Evolutionary conservation across 2,329 filamentous ascomycete genomes (phyloP).

Genomic region (Sarocladium strictum): DNA sequence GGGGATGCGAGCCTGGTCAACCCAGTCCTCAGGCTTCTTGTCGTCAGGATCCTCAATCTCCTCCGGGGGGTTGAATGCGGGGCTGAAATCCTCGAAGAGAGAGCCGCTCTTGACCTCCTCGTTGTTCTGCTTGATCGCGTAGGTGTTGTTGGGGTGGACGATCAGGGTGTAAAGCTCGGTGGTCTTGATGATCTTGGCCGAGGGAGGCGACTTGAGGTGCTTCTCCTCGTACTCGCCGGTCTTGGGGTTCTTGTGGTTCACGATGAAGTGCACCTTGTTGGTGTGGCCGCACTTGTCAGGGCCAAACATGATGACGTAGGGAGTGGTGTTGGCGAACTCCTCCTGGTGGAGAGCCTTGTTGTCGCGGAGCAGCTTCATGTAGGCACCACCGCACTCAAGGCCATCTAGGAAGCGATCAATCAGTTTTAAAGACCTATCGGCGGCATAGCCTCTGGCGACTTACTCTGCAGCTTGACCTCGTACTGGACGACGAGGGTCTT

Average conservation of each 20-base stretch:
- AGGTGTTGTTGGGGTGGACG: conserved; percentile 94
- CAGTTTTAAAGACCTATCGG: neutral
- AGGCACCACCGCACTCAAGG: conserved; percentile 95
- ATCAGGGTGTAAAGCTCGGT: conserved; percentile 94
- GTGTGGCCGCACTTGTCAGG: conserved; percentile 98
- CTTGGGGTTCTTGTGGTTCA: conserved; percentile 99
- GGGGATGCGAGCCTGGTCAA: conserved; percentile 84
- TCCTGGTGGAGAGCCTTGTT: conserved; percentile 95
- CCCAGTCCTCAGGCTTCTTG: conserved; percentile 91
- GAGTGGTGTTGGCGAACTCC: conserved; percentile 95
- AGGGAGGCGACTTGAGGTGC: conserved; percentile 80
- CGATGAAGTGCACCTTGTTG: conserved; percentile 98
- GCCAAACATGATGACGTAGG: conserved; percentile 99
- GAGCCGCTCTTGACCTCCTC: conserved; percentile 82
- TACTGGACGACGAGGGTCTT: conserved; percentile 98
- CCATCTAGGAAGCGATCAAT: conserved; percentile 53
- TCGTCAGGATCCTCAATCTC: conserved; percentile 96
- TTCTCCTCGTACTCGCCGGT: conserved; percentile 99
- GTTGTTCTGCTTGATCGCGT: conserved; percentile 86
- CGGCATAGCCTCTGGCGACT: conserved; percentile 28
- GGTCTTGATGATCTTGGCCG: conserved; percentile 84
- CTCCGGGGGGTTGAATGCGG: conserved; percentile 85
- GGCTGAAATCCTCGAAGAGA: conserved; percentile 88
- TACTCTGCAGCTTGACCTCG: conserved; percentile 98
- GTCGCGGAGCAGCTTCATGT: conserved; percentile 97